A percentile compares a stretch with the other conserved stretches of the same genome.
These are phyloP conservation scores for Fusarium domesticum DNA, from an alignment of 2,329 filamentous ascomycete genomes.

Conservation along the genomic window DNA sequence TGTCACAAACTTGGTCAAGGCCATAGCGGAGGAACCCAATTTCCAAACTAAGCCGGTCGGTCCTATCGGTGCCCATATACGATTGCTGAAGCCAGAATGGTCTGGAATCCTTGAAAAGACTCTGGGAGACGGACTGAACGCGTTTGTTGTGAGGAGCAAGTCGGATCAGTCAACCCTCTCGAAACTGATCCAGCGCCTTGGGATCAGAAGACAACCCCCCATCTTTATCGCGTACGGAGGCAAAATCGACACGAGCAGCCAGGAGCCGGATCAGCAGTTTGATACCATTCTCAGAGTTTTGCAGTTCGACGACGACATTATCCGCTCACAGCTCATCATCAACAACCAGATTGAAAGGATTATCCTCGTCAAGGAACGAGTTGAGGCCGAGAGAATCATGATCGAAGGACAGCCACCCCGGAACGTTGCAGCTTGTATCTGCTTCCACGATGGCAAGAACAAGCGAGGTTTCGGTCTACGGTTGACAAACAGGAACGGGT, in stretches of 20 bases:
- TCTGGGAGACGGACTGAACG: conserved; percentile 66
- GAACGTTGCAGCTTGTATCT: conserved; percentile 73
- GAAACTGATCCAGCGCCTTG: conserved; percentile 58
- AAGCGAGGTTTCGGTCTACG: conserved; percentile 57
- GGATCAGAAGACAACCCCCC: conserved; percentile 48
- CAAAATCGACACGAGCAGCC: conserved; percentile 34
- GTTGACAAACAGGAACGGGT: conserved; percentile 45
- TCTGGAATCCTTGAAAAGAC: conserved; percentile 74
- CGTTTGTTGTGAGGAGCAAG: conserved; percentile 79
- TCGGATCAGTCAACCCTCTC: conserved; percentile 69
- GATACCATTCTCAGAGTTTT: conserved; percentile 79
- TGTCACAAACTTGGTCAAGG: conserved; percentile 61
- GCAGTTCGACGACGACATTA: conserved; percentile 74
- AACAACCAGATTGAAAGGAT: conserved; percentile 79
- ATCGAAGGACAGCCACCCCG: conserved; percentile 56
- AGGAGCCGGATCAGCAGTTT: conserved; percentile 71
- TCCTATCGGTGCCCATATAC: conserved; percentile 76
- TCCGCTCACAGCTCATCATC: conserved; percentile 81
- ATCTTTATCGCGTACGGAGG: conserved; percentile 40
- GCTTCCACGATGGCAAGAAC: conserved; percentile 57
- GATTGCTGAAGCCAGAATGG: conserved; percentile 77
- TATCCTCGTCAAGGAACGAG: conserved; percentile 67
- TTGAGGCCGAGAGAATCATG: conserved; percentile 68
- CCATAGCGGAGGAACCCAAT: conserved; percentile 65
- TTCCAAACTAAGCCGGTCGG: conserved; percentile 76